Evolutionary conservation across 176 grass and related monocot species (phyloP).

Genomic region (Pontederia crassipes): DNA sequence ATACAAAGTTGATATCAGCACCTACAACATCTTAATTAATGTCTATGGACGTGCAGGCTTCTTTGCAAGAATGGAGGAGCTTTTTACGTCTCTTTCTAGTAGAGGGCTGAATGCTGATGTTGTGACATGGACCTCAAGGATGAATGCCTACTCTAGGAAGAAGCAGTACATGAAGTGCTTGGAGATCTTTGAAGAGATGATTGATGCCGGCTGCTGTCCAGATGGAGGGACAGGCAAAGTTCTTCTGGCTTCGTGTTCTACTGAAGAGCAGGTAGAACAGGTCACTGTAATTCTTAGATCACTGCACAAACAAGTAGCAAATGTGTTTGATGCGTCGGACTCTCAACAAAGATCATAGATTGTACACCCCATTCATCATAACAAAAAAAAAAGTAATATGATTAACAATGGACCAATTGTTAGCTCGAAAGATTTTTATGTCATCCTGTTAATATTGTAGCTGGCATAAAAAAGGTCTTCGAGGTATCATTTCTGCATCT

Average conservation of each 20-base stretch:
- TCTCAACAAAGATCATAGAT: too few species aligned
- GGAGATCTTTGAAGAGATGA: slow-evolving; percentile 85
- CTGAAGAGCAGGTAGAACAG: slow-evolving; percentile 61
- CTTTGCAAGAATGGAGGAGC: slow-evolving; percentile 69
- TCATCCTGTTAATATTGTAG: too few species aligned
- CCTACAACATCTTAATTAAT: slow-evolving; percentile 84
- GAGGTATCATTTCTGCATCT: too few species aligned
- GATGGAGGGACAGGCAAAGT: slow-evolving; percentile 82
- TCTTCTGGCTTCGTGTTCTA: slow-evolving; percentile 64
- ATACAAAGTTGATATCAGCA: slow-evolving; percentile 32
- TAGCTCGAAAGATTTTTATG: too few species aligned
- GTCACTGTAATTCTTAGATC: slow-evolving; percentile 70
- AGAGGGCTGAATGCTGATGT: slow-evolving; percentile 61
- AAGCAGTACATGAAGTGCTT: slow-evolving; percentile 61
- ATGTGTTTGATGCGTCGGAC: slow-evolving; percentile 10
- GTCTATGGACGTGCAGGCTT: slow-evolving; percentile 58
- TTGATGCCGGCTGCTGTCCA: slow-evolving; percentile 74
- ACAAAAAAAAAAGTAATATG: too few species aligned
- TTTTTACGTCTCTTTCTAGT: slow-evolving; percentile 25
- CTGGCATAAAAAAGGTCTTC: too few species aligned
- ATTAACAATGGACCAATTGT: too few species aligned
- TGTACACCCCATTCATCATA: too few species aligned
- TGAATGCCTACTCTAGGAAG: slow-evolving; percentile 67
- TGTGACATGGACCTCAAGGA: slow-evolving; percentile 74
- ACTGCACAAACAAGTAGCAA: slow-evolving; percentile 68